Evolutionary conservation across 2,329 filamentous ascomycete genomes (phyloP).

Genomic region (Diaporthe helianthi): DNA sequence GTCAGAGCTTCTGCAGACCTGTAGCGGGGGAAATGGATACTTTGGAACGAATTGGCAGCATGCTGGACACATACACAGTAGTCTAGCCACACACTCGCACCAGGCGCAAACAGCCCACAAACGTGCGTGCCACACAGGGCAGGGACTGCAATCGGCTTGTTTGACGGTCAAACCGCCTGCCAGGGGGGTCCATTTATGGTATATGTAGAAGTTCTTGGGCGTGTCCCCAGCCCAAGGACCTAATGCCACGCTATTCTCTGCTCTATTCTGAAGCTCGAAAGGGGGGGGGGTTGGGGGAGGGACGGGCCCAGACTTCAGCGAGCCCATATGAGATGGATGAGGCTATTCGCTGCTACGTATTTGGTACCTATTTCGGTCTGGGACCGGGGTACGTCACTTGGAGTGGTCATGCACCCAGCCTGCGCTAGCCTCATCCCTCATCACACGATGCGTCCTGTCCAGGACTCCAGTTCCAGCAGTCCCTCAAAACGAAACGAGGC

Average conservation of each 20-base stretch:
- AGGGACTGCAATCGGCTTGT: not conserved
- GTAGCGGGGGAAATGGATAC: constrained; percentile 14
- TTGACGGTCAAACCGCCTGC: not conserved
- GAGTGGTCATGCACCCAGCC: constrained; percentile 29
- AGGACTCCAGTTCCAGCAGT: constrained; percentile 22
- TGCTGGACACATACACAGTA: not conserved
- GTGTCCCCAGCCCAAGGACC: not conserved
- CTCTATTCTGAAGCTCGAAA: not conserved
- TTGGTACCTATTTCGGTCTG: constrained; percentile 26
- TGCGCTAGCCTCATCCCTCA: constrained; percentile 32
- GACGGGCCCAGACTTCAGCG: not conserved
- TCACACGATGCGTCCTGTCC: constrained; percentile 29
- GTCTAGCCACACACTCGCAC: not conserved
- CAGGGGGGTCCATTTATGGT: not conserved
- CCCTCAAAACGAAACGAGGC: constrained; percentile 36
- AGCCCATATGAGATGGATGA: constrained; percentile 20
- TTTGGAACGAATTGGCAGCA: not conserved
- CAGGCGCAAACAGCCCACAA: constrained; percentile 2
- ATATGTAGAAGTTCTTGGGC: not conserved
- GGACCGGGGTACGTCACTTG: constrained; percentile 31
- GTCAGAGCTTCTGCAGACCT: constrained; percentile 19
- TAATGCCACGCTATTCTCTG: not conserved
- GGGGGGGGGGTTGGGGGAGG: not conserved
- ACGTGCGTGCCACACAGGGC: not conserved
- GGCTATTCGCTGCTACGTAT: constrained; percentile 27